These are phyloP conservation scores for Magnusiomyces suaveolens DNA, from an alignment of 1,139 yeast genomes.

Conservation along the genomic window DNA sequence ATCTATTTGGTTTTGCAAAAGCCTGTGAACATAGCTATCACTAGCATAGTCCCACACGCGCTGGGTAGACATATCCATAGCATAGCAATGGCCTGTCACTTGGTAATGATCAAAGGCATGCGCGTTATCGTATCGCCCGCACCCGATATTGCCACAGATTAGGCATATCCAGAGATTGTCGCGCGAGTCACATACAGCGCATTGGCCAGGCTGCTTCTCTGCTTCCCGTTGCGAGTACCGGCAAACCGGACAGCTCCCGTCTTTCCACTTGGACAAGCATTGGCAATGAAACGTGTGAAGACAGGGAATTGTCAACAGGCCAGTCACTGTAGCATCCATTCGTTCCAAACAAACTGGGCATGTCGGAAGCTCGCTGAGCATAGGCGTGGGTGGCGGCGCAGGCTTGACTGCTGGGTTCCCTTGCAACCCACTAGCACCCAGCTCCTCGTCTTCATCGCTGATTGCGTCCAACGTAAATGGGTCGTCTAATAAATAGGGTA, in stretches of 20 bases:
- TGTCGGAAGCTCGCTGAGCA: slow-evolving; percentile 64
- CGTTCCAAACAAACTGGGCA: slow-evolving; percentile 92
- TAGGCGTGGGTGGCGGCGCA: slow-evolving; percentile 28
- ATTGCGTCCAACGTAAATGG: slow-evolving; percentile 47
- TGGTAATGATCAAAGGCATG: slow-evolving; percentile 81
- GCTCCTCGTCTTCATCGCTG: slow-evolving; percentile 6
- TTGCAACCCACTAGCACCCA: not conserved
- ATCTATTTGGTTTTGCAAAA: slow-evolving; percentile 74
- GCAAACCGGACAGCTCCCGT: slow-evolving; percentile 88
- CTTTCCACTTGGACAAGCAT: slow-evolving; percentile 82
- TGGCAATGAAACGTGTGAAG: slow-evolving; percentile 92
- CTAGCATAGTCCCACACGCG: slow-evolving; percentile 96
- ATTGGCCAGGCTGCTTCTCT: slow-evolving; percentile 18
- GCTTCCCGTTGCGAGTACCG: slow-evolving; percentile 47
- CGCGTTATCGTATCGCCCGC: slow-evolving; percentile 81
- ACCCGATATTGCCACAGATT: slow-evolving; percentile 81
- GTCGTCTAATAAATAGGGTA: slow-evolving; percentile 65
- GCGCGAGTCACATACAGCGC: slow-evolving; percentile 47
- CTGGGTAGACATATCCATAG: slow-evolving; percentile 79
- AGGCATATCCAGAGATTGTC: slow-evolving; percentile 85
- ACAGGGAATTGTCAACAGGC: slow-evolving; percentile 78
- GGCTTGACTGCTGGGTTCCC: slow-evolving; percentile 18
- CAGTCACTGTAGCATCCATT: slow-evolving; percentile 75
- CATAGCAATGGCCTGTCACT: slow-evolving; percentile 75
- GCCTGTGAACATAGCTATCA: slow-evolving; percentile 80